A percentile compares a stretch with the other conserved stretches of the same genome.
phyloP scores from a whole-genome alignment of 306 rosid species.

The Arachis hypogaea region DNA sequence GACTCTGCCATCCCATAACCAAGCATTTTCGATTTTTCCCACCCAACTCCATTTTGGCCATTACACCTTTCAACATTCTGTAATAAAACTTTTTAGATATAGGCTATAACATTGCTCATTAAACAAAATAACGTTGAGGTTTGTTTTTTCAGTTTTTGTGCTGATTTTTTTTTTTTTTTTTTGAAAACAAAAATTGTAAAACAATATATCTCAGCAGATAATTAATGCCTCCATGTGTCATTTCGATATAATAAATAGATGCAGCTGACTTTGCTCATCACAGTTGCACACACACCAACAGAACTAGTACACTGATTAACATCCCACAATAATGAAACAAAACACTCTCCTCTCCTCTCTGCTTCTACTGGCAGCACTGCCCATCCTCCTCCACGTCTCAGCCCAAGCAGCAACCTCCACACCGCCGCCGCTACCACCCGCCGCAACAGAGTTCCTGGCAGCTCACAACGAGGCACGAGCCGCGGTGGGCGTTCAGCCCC shows the following conservation, averaged over 20 bases:
- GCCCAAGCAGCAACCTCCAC: neutral
- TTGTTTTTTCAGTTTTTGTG: no score
- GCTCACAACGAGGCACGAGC: constrained; percentile 82
- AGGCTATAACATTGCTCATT: no score
- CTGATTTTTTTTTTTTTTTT: no score
- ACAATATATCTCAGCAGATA: no score
- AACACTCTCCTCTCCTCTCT: neutral
- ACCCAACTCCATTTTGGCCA: no score
- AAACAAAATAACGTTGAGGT: no score
- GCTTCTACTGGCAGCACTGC: constrained; percentile 26
- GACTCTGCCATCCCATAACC: no score
- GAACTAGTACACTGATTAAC: neutral
- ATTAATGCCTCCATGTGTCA: no score
- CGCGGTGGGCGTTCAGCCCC: constrained; percentile 69
- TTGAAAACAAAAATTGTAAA: no score
- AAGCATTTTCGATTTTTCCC: no score
- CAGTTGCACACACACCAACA: neutral
- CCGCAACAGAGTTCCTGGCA: constrained; percentile 56
- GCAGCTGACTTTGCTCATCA: neutral
- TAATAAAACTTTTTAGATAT: no score
- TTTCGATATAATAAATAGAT: neutral
- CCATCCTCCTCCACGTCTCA: constrained; percentile 20
- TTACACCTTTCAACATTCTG: no score
- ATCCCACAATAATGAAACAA: neutral
- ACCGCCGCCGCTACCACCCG: constrained; percentile 1